phyloP scores from a whole-genome alignment of 805 yeast genomes.

The Starmerella sp. region DNA sequence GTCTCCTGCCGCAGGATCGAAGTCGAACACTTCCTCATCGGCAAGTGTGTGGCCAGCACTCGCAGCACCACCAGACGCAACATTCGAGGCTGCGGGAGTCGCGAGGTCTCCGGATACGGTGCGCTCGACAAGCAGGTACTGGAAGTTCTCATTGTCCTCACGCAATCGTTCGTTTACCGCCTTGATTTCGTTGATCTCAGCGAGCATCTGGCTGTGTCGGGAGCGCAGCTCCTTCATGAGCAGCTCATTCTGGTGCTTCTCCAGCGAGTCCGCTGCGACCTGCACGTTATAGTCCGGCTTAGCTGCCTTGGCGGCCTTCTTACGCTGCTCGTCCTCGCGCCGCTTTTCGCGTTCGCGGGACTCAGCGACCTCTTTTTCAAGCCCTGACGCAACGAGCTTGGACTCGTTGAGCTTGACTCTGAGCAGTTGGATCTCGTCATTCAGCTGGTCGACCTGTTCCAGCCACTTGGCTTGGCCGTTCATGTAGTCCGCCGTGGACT shows the following conservation, averaged over 20 bases:
- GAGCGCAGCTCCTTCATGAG: constrained; percentile 26
- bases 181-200: constrained; percentile 42
- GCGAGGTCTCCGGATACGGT: constrained; percentile 23
- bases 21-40: constrained; percentile 10
- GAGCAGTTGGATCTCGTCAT: constrained; percentile 19
- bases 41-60: constrained; percentile 7
- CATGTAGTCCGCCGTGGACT: constrained; percentile 25
- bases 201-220: constrained; percentile 22
- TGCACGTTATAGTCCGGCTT: constrained; percentile 6
- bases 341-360: constrained; percentile 2
- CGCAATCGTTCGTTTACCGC: constrained; percentile 42
- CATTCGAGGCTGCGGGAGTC: background rate
- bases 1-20: background rate
- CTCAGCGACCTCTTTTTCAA: background rate
- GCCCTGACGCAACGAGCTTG: background rate
- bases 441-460: constrained; percentile 18
- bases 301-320: background rate
- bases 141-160: constrained; percentile 30
- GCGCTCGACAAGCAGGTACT: constrained; percentile 28
- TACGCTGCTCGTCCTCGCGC: background rate
- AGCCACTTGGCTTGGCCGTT: constrained; percentile 24
- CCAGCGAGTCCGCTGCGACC: constrained; percentile 20
- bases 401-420: constrained; percentile 9
- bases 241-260: constrained; percentile 25
- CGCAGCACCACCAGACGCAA: background rate